Percentiles rank a stretch among this genome's conserved stretches.
phyloP scores from a whole-genome alignment of 2,329 filamentous ascomycete genomes.

The Ambrosiella cleistominuta region DNA sequence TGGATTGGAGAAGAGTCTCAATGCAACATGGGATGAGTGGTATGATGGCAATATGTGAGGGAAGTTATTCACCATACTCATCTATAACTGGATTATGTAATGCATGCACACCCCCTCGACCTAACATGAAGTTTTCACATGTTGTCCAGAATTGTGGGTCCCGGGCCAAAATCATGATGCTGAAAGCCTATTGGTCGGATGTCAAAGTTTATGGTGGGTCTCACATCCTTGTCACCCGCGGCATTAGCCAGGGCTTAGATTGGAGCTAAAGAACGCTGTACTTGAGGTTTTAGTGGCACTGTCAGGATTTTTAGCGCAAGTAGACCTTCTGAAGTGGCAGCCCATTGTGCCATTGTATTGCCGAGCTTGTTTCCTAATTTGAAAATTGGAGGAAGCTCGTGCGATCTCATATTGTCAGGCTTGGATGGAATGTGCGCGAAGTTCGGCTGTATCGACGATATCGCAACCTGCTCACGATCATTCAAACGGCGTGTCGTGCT shows the following conservation, averaged over 20 bases:
- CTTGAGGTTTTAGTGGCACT: neutral
- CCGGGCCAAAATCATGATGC: neutral
- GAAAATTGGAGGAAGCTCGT: neutral
- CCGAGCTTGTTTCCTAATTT: constrained; percentile 1
- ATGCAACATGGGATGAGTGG: neutral
- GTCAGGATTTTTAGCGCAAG: neutral
- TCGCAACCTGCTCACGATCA: neutral
- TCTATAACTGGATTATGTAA: neutral
- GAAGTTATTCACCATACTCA: neutral
- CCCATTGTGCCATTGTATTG: neutral
- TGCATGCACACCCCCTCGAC: neutral
- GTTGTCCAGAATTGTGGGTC: neutral
- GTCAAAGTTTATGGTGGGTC: neutral
- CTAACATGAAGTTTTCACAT: neutral
- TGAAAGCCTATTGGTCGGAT: neutral
- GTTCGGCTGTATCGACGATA: neutral
- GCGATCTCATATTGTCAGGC: neutral
- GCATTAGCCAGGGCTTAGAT: constrained; percentile 1
- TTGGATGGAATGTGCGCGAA: neutral
- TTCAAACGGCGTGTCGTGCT: neutral
- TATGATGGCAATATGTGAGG: neutral
- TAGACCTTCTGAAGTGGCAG: neutral
- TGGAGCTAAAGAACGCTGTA: neutral
- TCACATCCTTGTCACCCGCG: neutral
- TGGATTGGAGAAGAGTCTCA: neutral